Evolutionary conservation across 2,329 filamentous ascomycete genomes (phyloP).

Genomic region (Talaromyces pinophilus): DNA sequence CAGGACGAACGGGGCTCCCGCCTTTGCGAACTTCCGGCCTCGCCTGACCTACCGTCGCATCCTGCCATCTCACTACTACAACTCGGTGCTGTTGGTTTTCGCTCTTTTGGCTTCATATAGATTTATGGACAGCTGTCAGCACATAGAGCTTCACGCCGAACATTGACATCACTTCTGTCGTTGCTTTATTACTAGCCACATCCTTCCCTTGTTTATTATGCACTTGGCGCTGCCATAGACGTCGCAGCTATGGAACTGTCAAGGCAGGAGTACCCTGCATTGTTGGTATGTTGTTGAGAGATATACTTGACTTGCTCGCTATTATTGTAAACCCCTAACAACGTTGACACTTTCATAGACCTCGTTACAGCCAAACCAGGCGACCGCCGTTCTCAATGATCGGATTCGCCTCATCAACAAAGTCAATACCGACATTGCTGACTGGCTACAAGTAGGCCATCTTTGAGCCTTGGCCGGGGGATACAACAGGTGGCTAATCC

Average conservation of each 20-base stretch:
- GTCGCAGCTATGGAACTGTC: slow-evolving; percentile 67
- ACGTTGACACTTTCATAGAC: slow-evolving; percentile 56
- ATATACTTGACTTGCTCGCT: slow-evolving; percentile 27
- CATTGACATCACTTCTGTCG: slow-evolving; percentile 13
- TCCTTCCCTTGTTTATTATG: slow-evolving; percentile 32
- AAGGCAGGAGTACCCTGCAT: slow-evolving; percentile 86
- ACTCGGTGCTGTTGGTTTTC: background rate
- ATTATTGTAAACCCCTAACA: slow-evolving; percentile 24
- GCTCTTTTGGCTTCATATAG: background rate
- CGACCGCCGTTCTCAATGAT: slow-evolving; percentile 78
- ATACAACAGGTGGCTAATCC: background rate
- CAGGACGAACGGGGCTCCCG: slow-evolving; percentile 1
- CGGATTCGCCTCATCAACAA: slow-evolving; percentile 83
- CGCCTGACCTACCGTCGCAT: background rate
- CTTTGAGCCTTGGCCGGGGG: background rate
- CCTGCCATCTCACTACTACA: background rate
- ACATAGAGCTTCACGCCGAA: background rate
- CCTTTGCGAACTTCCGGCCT: slow-evolving; percentile 12
- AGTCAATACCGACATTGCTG: slow-evolving; percentile 86
- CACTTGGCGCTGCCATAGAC: slow-evolving; percentile 31
- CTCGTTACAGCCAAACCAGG: slow-evolving; percentile 76
- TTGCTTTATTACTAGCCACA: slow-evolving; percentile 23
- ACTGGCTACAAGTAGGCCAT: slow-evolving; percentile 86
- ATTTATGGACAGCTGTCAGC: background rate
- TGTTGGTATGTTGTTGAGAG: slow-evolving; percentile 70